These are phyloP conservation scores for Solanum boliviense DNA, from an alignment of 257 asterid species.

Conservation along the genomic window DNA sequence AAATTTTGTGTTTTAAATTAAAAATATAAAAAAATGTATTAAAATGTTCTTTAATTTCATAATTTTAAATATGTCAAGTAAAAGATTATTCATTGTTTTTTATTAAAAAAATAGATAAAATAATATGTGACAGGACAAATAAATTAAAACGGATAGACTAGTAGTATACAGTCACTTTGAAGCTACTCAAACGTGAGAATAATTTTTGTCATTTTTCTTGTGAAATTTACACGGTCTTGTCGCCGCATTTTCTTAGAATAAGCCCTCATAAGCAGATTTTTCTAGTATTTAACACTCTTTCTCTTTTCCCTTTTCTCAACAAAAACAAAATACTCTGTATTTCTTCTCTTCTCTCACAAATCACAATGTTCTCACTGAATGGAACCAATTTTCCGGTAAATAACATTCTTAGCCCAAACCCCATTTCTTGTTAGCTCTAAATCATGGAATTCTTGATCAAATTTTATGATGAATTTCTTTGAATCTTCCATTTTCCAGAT, in stretches of 20 bases:
- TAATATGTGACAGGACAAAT: no score
- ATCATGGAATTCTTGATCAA: neutral
- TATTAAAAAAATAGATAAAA: no score
- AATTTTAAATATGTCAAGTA: neutral
- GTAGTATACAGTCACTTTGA: neutral
- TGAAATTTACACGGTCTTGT: neutral
- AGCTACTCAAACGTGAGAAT: neutral
- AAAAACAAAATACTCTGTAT: neutral
- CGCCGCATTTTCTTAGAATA: neutral
- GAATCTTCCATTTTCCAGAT: neutral
- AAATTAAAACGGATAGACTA: neutral
- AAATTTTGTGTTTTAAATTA: neutral
- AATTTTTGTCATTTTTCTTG: neutral
- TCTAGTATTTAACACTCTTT: neutral
- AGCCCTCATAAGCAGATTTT: slow-evolving; percentile 8
- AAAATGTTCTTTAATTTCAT: neutral
- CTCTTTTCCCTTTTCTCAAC: neutral
- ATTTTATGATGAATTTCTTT: neutral
- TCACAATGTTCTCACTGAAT: slow-evolving; percentile 54
- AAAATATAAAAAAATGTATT: neutral
- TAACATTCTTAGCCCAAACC: neutral
- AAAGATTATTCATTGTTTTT: neutral
- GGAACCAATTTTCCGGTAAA: slow-evolving; percentile 57
- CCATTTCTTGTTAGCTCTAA: neutral
- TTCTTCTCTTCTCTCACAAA: slow-evolving; percentile 17